Percentiles rank a stretch among this genome's conserved stretches.
Conservation (phyloP, 345 rosid genomes). For the Psidium friedrichsthalianum region DNA sequence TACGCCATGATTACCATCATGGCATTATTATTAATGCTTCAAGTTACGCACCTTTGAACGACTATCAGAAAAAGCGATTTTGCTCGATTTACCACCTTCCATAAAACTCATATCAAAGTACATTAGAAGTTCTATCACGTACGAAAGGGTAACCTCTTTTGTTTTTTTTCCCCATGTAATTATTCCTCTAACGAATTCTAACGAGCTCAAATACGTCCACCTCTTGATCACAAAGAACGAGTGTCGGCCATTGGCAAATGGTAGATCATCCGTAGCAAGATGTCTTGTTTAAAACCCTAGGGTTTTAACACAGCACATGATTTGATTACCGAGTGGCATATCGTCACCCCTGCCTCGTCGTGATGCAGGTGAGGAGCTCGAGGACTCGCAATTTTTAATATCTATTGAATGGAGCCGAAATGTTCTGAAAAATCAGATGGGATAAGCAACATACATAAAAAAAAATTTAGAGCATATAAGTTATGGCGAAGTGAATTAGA, state of each 20-base stretch:
- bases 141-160: neutral
- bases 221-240: neutral
- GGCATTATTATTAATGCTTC: neutral
- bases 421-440: neutral
- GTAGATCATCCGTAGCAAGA: neutral
- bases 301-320: neutral
- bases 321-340: neutral
- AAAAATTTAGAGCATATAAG: neutral
- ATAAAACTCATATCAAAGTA: neutral
- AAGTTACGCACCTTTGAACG: neutral
- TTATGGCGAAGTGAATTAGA: neutral
- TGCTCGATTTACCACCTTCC: neutral
- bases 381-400: neutral
- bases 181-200: neutral
- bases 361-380: neutral
- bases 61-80: neutral
- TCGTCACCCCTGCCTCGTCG: neutral
- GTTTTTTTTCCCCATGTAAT: neutral
- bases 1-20: neutral
- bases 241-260: neutral
- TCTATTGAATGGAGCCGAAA: neutral
- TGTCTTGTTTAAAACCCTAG: neutral
- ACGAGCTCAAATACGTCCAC: neutral
- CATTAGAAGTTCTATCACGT: neutral
- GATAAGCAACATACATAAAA: neutral